A percentile compares a stretch with the other conserved stretches of the same genome.
These are phyloP conservation scores for Solanum peruvianum DNA, from an alignment of 257 asterid genomes.

Conservation along the genomic window DNA sequence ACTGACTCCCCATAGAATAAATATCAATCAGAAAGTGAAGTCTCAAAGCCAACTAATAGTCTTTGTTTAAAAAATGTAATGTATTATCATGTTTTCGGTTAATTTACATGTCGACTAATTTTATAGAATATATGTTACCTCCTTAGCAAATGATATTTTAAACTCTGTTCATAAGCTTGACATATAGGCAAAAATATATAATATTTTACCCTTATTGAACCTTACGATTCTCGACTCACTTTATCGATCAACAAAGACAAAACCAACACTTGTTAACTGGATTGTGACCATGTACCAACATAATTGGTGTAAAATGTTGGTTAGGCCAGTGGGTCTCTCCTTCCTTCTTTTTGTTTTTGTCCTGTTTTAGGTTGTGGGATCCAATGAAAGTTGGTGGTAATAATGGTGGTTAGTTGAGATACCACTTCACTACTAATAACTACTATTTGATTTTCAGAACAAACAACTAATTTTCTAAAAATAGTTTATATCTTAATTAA, in stretches of 20 bases:
- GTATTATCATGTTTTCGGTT: background rate
- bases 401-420: background rate
- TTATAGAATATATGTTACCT: background rate
- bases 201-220: accelerated
- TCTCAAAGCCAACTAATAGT: background rate
- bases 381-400: background rate
- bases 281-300: background rate
- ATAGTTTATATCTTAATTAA: background rate
- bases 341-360: background rate
- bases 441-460: background rate
- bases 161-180: background rate
- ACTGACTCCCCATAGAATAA: background rate
- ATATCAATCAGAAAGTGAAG: background rate
- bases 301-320: background rate
- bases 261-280: background rate
- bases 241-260: background rate
- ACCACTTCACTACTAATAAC: background rate
- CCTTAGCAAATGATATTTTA: background rate
- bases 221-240: background rate
- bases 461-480: background rate
- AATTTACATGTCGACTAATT: background rate
- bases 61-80: background rate
- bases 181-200: background rate
- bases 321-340: background rate
- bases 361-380: background rate